Evolutionary conservation across 169 alveolate species (phyloP).

Genomic region (Plasmodium fragile): DNA sequence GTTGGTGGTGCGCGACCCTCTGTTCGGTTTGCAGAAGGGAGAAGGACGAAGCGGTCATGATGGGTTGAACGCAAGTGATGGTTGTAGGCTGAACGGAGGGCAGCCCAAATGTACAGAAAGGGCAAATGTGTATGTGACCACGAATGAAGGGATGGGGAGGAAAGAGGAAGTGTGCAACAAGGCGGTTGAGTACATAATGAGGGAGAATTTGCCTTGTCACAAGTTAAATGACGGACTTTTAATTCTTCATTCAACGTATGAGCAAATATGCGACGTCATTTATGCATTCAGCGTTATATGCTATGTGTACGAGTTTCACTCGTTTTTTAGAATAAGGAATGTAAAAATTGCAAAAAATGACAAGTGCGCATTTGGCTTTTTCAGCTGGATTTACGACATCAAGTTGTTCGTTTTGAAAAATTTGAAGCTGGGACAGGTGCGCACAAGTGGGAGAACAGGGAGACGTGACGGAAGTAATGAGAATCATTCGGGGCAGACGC

Average conservation of each 20-base stretch:
- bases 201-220: constrained; percentile 12
- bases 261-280: constrained; percentile 31
- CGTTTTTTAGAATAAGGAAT: constrained; percentile 43
- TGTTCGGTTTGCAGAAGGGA: constrained; percentile 20
- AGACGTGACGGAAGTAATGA: neutral
- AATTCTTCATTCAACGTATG: constrained; percentile 49
- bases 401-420: constrained; percentile 13
- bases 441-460: neutral
- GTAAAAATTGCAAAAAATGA: constrained; percentile 32
- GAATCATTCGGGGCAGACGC: neutral
- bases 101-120: neutral
- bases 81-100: neutral
- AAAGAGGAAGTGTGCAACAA: neutral
- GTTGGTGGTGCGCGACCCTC: constrained; percentile 19
- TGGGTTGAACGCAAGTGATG: neutral
- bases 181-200: neutral
- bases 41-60: neutral
- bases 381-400: constrained; percentile 39
- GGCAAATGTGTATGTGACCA: neutral
- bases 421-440: neutral
- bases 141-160: neutral
- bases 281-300: constrained; percentile 53
- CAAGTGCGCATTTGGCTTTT: constrained; percentile 28
- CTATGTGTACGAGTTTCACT: constrained; percentile 33
- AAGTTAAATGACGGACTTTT: constrained; percentile 21